These are phyloP conservation scores for Apiospora hydei DNA, from an alignment of 2,329 filamentous ascomycete genomes.

Conservation along the genomic window DNA sequence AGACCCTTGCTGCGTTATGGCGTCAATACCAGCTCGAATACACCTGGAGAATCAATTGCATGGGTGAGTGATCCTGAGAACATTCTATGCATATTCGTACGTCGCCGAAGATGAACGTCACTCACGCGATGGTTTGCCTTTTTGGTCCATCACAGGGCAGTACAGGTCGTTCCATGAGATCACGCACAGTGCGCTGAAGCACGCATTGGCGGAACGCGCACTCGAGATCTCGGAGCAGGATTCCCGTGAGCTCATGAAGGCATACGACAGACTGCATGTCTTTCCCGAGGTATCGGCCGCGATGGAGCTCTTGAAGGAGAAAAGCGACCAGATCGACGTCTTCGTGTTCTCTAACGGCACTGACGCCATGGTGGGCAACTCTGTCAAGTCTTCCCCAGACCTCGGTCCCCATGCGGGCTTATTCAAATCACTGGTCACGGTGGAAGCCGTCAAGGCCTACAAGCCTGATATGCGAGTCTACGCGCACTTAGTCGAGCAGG, in stretches of 20 bases:
- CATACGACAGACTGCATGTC: constrained; percentile 69
- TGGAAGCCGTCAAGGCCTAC: constrained; percentile 66
- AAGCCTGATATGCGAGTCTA: constrained; percentile 73
- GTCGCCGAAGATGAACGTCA: not conserved
- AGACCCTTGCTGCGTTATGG: constrained; percentile 66
- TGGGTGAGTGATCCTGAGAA: constrained; percentile 59
- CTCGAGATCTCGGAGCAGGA: constrained; percentile 52
- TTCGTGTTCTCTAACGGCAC: constrained; percentile 79
- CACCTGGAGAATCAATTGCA: constrained; percentile 78
- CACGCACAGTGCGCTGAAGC: constrained; percentile 66
- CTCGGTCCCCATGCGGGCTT: constrained; percentile 54
- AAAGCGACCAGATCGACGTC: constrained; percentile 50
- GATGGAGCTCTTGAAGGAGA: constrained; percentile 54
- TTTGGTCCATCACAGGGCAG: constrained; percentile 51
- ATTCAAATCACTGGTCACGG: constrained; percentile 65
- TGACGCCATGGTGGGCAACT: constrained; percentile 65
- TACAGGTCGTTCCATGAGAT: constrained; percentile 70
- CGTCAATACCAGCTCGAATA: constrained; percentile 78
- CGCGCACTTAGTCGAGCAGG: constrained; percentile 59
- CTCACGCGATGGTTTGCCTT: not conserved
- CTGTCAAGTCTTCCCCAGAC: constrained; percentile 63
- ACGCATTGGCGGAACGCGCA: constrained; percentile 67
- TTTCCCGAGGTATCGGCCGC: constrained; percentile 69
- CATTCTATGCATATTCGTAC: not conserved
- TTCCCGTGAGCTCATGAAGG: constrained; percentile 62